Percentiles rank a stretch among this genome's conserved stretches.
Evolutionary conservation across 2,329 filamentous ascomycete genomes (phyloP).

Genomic region (Ceratocystis colombiana): DNA sequence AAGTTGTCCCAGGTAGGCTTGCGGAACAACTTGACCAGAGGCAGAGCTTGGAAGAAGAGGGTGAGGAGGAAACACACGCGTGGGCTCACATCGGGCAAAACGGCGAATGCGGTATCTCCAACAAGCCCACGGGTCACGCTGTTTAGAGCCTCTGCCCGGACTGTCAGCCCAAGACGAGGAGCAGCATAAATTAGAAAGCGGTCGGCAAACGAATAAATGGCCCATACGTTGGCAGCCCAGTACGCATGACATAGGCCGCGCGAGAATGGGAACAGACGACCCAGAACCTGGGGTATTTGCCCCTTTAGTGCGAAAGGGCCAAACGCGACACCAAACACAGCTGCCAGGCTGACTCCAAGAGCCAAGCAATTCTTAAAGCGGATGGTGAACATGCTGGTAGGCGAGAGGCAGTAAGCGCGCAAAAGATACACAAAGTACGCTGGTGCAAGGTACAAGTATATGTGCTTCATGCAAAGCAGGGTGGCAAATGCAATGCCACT

Average conservation of each 20-base stretch:
- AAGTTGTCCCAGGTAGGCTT: slow-evolving; percentile 80
- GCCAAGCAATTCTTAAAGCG: slow-evolving; percentile 72
- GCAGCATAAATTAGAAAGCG: slow-evolving; percentile 75
- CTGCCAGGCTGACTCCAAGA: slow-evolving; percentile 61
- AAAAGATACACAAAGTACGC: slow-evolving; percentile 92
- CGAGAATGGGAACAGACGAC: slow-evolving; percentile 84
- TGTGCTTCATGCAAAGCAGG: slow-evolving; percentile 91
- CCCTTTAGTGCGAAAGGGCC: slow-evolving; percentile 75
- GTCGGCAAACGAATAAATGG: slow-evolving; percentile 87
- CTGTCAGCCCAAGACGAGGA: slow-evolving; percentile 62
- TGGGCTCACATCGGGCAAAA: slow-evolving; percentile 77
- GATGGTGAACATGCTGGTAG: slow-evolving; percentile 64
- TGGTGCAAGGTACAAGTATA: slow-evolving; percentile 90
- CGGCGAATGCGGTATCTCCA: slow-evolving; percentile 86
- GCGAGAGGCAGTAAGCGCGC: slow-evolving; percentile 76
- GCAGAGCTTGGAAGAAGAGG: slow-evolving; percentile 67
- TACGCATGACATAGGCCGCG: slow-evolving; percentile 93
- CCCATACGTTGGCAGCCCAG: slow-evolving; percentile 97
- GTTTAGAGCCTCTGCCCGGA: slow-evolving; percentile 65
- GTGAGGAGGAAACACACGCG: slow-evolving; percentile 73
- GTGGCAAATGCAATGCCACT: slow-evolving; percentile 77
- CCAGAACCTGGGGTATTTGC: slow-evolving; percentile 74
- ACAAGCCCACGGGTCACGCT: slow-evolving; percentile 90
- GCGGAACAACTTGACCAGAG: slow-evolving; percentile 71
- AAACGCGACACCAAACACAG: slow-evolving; percentile 70